Conservation (phyloP, 2,329 filamentous ascomycete species). For the Seiridium unicorne region DNA sequence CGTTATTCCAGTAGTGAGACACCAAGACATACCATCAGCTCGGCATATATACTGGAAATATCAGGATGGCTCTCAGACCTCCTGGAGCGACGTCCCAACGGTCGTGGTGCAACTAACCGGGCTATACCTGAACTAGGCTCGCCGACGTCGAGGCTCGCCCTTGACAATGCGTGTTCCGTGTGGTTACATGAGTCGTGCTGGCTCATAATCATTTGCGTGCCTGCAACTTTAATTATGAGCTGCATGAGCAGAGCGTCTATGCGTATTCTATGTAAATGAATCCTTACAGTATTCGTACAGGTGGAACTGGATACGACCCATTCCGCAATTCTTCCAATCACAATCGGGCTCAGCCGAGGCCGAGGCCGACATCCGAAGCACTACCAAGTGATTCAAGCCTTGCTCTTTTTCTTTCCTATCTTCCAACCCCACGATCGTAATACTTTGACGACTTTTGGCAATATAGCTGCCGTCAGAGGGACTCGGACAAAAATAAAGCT, state of each 20-base stretch:
- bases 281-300: background rate
- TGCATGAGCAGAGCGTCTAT: background rate
- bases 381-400: background rate
- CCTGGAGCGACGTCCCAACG: background rate
- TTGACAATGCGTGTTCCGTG: no score
- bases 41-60: no score
- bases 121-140: background rate
- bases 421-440: conserved; percentile 90
- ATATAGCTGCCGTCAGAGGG: conserved; percentile 84
- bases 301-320: no score
- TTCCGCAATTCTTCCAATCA: no score
- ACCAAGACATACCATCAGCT: no score
- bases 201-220: background rate
- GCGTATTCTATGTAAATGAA: background rate
- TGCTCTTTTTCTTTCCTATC: conserved; percentile 69
- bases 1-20: no score
- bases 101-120: background rate
- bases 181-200: background rate
- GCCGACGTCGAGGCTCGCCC: no score
- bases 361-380: background rate
- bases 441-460: conserved; percentile 90
- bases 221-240: background rate
- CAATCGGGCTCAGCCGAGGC: no score
- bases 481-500: conserved; percentile 96
- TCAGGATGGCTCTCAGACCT: background rate